Conservation (phyloP, 768 basidiomycete genomes). For the Mycena maculata region DNA sequence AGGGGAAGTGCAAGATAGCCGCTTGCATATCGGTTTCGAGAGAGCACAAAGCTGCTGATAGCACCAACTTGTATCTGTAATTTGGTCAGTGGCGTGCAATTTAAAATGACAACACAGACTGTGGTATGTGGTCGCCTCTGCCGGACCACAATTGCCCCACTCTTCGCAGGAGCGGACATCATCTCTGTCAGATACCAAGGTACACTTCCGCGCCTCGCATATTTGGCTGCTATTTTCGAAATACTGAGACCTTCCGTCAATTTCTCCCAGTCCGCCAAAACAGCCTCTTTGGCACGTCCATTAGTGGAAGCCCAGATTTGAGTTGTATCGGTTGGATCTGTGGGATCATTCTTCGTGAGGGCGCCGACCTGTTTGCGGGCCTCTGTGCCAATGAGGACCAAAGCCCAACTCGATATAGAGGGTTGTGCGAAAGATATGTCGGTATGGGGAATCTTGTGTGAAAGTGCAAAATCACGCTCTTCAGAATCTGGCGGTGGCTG, state of each 20-base stretch:
- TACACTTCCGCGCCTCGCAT: conserved; percentile 24
- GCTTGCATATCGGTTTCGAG: conserved; percentile 35
- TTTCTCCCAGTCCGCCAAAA: conserved; percentile 33
- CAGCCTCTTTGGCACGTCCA: not conserved
- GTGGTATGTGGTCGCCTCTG: conserved; percentile 37
- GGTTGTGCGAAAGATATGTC: not conserved
- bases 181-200: conserved; percentile 35
- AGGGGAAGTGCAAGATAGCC: too few species aligned
- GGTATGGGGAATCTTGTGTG: not conserved
- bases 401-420: conserved; percentile 1
- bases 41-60: conserved; percentile 35
- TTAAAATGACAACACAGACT: conserved; percentile 20
- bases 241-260: conserved; percentile 30
- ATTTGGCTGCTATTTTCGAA: conserved; percentile 16
- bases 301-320: conserved; percentile 19
- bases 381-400: not conserved
- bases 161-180: conserved; percentile 34
- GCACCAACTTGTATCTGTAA: conserved; percentile 38
- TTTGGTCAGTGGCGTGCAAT: conserved; percentile 4
- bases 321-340: conserved; percentile 12
- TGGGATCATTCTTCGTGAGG: conserved; percentile 16
- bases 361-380: not conserved
- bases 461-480: not conserved
- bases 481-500: not conserved
- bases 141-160: conserved; percentile 30